phyloP scores from a whole-genome alignment of 768 basidiomycete species.

The Royoungia palumana region DNA sequence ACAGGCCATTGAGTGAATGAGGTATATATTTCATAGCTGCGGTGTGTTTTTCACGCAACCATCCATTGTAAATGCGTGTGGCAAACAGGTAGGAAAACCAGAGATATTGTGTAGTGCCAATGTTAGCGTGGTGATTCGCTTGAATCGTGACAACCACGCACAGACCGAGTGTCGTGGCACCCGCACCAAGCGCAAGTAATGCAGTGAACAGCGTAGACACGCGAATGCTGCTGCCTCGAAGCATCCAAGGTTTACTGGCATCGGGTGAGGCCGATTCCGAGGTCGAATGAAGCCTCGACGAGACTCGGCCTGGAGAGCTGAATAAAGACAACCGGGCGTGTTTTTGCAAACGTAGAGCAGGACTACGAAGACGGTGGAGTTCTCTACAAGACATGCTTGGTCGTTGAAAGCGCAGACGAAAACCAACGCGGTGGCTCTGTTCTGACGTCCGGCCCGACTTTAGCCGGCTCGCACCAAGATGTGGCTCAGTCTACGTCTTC shows the following conservation, averaged over 20 bases:
- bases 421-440: too few species aligned
- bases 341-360: neutral
- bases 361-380: neutral
- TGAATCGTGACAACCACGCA: slow-evolving; percentile 21
- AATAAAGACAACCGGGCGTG: neutral
- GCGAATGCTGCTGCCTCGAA: slow-evolving; percentile 23
- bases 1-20: slow-evolving; percentile 64
- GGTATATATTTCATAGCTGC: slow-evolving; percentile 54
- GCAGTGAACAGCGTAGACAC: slow-evolving; percentile 39
- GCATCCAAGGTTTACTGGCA: slow-evolving; percentile 4
- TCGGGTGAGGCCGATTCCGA: slow-evolving; percentile 2
- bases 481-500: slow-evolving; percentile 38
- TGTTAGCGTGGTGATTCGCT: neutral
- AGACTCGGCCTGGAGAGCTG: too few species aligned
- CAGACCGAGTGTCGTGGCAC: slow-evolving; percentile 43
- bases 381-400: slow-evolving; percentile 6
- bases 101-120: too few species aligned
- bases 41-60: neutral
- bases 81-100: too few species aligned
- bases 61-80: neutral
- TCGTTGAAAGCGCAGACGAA: too few species aligned
- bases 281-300: slow-evolving; percentile 11
- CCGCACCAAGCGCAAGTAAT: slow-evolving; percentile 37
- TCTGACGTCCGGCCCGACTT: too few species aligned
- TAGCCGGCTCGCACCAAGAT: too few species aligned